Evolutionary conservation across 495 filamentous ascomycete species (phyloP), one percentile per base, ranked within the genome.

Genomic region (Barbatosphaeria neglecta): DNA sequence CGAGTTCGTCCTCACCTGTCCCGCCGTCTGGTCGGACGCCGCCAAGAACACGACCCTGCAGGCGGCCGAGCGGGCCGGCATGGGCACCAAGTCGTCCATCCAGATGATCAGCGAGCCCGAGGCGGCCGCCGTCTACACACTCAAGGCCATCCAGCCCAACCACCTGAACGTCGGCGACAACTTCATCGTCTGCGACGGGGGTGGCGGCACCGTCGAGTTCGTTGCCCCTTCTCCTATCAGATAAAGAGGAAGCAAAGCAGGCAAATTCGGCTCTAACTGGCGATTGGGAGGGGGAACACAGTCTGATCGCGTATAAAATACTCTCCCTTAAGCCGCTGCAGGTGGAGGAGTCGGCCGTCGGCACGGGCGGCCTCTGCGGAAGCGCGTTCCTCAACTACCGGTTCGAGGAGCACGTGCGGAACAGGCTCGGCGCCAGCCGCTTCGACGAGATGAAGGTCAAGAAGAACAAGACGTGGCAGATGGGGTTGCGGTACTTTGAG

Each of bases 11-110:
- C 65, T 88, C 20, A 88, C 84, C 0, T 85, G 85, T 28, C 84
- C 84, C 6, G 84, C 84, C n/a, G 76, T 88, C n/a, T 87, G 84
- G 84, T 79, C 77, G 8, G 83, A 87, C 41, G 72, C 73, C 16
- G 83, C 83, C n/a, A 86, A 86, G 59, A 73, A 76, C 43, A 75
- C 74, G 13, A 86, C 81, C 0, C 57, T 80, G 24, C 63, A 70
- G 39, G 83, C 82, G 20, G 83, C 83, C 1, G 75, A 84, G 55
- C 55, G 72, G 1, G 83, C 83, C 3, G 82, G 83, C 10, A 79
- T 87, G 74, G 82, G 82, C 11, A 53, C 65, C 8, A 65, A 67
- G 27, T 70, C 69, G 10, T 63, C 75, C 27, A 78, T 87, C 25
- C 71, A 76, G 53, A 77, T 87, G 56, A 82, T 88, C 28, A 82